Base-by-base conservation (phyloP, 352 stramenopile genomes). In the Nothophytophthora sp. region DNA sequence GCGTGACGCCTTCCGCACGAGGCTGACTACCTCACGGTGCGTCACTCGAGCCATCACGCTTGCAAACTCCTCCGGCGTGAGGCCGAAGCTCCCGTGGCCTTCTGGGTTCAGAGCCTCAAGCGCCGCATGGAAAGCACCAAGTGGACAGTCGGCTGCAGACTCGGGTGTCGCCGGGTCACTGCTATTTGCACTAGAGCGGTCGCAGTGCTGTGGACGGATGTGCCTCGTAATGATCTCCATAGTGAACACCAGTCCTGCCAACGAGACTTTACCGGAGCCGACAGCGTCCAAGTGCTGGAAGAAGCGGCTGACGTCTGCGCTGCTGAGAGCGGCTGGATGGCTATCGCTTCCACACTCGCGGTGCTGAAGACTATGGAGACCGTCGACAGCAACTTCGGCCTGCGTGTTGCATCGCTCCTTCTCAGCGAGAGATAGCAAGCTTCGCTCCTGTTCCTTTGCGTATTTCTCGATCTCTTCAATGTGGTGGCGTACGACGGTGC, bases 231-330 rank as follows among this genome's bases (percentile, higher is more conserved):
- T 56, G 8, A 51, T 25, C 2, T 73, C 72, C 46, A 90, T 60
- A 0, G 57, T 71, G 7, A 50, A 50, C n/a, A 54, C 20, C 28
- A 86, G 49, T 0, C 64, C 55, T 15, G 60, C 24, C 9, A 63
- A 68, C n/a, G 64, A 73, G 18, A 90, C 60, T 58, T 80, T 82
- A 18, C 74, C 76, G 4, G 71, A 86, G 0, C 63, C 66, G 22
- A 77, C 63, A 12, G 42, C 53, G 44, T 88, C 76, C 33, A 88
- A 56, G 15, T 73, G 59, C 33, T 79, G 71, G 43, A 88, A 88
- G 30, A 88, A 71, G 8, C 52, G 41, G 3, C 36, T 41, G 5
- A 64, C 29, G 7, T 68, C 60, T 30, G 47, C 53, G 36, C 47
- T 18, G 27, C 43, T 48, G 24, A 67, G 34, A 22, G 2, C 25